Base-by-base conservation (phyloP, 2,329 filamentous ascomycete species). In the Ophiostoma montium region DNA sequence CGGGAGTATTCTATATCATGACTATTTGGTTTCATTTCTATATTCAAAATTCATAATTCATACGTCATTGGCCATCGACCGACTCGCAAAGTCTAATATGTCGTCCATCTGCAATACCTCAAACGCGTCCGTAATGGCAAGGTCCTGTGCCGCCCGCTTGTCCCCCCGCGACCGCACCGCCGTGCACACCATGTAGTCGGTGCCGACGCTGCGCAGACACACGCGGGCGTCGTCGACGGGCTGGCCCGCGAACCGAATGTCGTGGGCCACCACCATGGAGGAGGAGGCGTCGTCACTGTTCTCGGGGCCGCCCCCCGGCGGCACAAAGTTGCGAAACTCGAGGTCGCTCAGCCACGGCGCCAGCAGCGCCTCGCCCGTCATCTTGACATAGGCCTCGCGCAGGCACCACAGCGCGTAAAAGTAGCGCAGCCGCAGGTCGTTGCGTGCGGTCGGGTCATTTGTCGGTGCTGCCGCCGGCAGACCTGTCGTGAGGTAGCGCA, bases 331-430 rank as follows among this genome's bases (percentile, higher is more conserved):
- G 51, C 70, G 67, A 59, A 90, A 86, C 57, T 88, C 81, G 9
- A 89, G 66, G 46, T 83, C 75, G 46, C 67, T 68, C 45, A 90
- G 69, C 85, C 85, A 90, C 4, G 70, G 69, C 0, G 85, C 85
- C 9, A 88, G 68, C 51, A 90, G 69, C 0, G 83, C 85, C 58
- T 89, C 83, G 23, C 85, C 85, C 30, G 83, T 84, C 67, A 90
- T 79, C 73, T 89, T 90, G 63, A 89, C 80, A 61, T 86, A 89
- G 1, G 84, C 80, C 66, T 90, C 85, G 57, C 86, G 80, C 62
- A 86, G 72, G 61, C 82, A 86, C 81, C 84, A 90, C 52, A 84
- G 76, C 1, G 82, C 75, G 61, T 88, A 90, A 60, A 90, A 90
- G 48, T 75, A 71, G 5, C 82, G 71, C 27, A 89, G 67, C 59